These are phyloP conservation scores for Tritrichomonas foetus DNA, from an alignment of 208 protist species.

Conservation along the genomic window DNA sequence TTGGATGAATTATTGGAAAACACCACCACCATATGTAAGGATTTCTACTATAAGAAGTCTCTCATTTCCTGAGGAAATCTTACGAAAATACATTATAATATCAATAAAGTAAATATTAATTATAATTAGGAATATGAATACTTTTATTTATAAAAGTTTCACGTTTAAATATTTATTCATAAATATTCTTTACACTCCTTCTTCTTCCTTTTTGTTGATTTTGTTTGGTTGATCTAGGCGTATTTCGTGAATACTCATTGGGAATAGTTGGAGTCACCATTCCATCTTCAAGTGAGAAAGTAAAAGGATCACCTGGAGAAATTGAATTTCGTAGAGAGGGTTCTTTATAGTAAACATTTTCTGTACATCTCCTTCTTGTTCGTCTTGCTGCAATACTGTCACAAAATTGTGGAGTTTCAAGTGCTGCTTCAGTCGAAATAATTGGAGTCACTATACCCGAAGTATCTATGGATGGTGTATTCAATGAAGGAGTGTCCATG, in stretches of 20 bases:
- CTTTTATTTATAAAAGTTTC: too few relatives aligned
- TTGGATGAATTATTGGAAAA: too few relatives aligned
- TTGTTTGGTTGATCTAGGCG: background rate
- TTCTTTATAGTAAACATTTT: background rate
- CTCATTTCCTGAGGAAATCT: too few relatives aligned
- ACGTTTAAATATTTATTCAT: too few relatives aligned
- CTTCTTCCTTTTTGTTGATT: too few relatives aligned
- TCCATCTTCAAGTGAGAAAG: conserved; percentile 2
- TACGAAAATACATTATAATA: too few relatives aligned
- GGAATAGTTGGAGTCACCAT: background rate
- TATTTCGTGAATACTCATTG: background rate
- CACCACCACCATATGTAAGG: too few relatives aligned
- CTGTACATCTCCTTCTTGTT: background rate
- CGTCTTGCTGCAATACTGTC: background rate
- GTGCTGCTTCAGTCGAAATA: too few relatives aligned
- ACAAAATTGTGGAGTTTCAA: background rate
- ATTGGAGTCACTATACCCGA: background rate
- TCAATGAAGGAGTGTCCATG: background rate
- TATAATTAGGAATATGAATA: too few relatives aligned
- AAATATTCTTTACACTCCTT: too few relatives aligned
- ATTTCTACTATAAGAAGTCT: too few relatives aligned
- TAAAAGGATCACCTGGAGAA: background rate
- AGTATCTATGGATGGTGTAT: background rate
- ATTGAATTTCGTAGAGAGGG: background rate
- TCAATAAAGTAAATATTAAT: too few relatives aligned